Conservation (phyloP, 139 green algal species). For the Gonium pectorale region DNA sequence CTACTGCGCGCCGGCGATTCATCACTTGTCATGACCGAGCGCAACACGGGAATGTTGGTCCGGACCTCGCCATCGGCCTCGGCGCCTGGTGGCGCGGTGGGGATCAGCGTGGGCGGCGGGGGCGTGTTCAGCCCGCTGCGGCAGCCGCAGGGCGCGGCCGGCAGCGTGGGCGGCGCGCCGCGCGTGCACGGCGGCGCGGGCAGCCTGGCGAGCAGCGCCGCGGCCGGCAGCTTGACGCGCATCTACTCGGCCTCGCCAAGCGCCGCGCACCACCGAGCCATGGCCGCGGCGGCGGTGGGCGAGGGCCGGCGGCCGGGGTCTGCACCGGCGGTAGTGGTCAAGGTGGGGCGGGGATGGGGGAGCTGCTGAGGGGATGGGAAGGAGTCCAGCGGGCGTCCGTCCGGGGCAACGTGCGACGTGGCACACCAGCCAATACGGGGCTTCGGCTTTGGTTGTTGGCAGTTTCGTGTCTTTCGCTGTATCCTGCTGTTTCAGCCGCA, state of each 20-base stretch:
- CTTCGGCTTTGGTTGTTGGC: too few species aligned
- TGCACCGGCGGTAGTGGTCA: constrained; percentile 26
- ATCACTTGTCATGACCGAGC: constrained; percentile 38
- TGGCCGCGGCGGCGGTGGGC: background rate
- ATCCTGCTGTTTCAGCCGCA: too few species aligned
- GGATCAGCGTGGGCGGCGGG: background rate
- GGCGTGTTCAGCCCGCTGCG: background rate
- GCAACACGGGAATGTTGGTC: constrained; percentile 7
- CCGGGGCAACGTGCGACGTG: too few species aligned
- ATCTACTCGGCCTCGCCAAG: constrained; percentile 39
- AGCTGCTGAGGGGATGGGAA: too few species aligned
- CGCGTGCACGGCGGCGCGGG: constrained; percentile 17
- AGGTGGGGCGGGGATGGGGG: constrained; percentile 20
- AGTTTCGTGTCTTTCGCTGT: too few species aligned
- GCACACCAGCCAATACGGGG: too few species aligned
- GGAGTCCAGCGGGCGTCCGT: too few species aligned
- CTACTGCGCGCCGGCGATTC: constrained; percentile 28
- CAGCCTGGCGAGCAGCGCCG: background rate
- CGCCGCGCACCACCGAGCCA: constrained; percentile 4
- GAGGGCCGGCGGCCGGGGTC: background rate
- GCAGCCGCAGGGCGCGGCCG: background rate
- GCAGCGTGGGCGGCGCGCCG: background rate
- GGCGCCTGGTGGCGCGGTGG: background rate
- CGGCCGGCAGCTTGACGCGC: background rate
- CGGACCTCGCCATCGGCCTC: constrained; percentile 10